Evolutionary conservation across 495 filamentous ascomycete genomes (phyloP), one percentile per base, ranked within the genome.

Genomic region (Penicillium lagena): DNA sequence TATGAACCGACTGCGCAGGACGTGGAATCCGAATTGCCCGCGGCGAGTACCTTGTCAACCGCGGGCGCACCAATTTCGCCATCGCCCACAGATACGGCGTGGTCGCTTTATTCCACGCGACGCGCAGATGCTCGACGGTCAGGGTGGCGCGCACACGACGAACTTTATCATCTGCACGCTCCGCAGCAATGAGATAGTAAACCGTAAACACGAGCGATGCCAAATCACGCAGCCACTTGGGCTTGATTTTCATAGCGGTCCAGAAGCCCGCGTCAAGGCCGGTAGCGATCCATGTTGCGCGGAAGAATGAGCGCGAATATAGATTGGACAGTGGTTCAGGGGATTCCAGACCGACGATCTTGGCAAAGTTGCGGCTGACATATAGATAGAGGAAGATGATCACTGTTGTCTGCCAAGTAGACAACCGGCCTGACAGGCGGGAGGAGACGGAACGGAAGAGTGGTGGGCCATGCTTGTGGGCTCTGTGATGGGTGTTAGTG

Each of bases 151-250:
- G 76, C 6, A 98, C 85, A 54, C 90, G 89, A 36, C 91, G 82
- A n/a, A 94, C 90, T 65, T 96, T 98, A 64, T 97, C 93, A 58
- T 96, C 93, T 4, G 93, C 93, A 56, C 87, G 82, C 59, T 97
- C 93, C 2, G 94, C 90, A 10, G 90, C 88, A 43, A 96, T 75
- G 39, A 98, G 69, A 62, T 98, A 98, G 65, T 95, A 97, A 1
- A 81, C 58, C 1, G 82, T 84, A 58, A 96, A 97, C 15, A 86
- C 72, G 14, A 98, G 73, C 48, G 85, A 89, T 4, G 82, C 78
- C 12, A 95, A 56, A 59, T 97, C 90, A 17, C 88, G 75, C 12
- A 94, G 58, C 85, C 86, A 89, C 54, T 88, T 90, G 42, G 73
- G 78, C 37, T 77, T 78, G 40, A 98, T 86, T 43, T 81, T 84